Conservation (phyloP, 352 stramenopile species). For the Blastocystis sp. region DNA sequence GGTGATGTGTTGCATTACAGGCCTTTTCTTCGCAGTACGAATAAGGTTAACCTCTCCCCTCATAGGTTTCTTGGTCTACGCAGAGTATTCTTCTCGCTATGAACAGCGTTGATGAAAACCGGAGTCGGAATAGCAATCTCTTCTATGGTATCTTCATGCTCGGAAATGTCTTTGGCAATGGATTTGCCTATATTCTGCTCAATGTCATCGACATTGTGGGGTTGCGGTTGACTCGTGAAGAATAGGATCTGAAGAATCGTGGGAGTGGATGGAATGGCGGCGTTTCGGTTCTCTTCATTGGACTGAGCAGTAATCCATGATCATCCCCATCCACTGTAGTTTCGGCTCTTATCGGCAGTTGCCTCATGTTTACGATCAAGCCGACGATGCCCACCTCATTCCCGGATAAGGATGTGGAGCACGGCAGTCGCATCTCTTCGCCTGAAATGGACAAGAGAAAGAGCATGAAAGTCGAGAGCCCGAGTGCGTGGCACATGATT, state of each 20-base stretch:
- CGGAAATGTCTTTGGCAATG: slow-evolving; percentile 39
- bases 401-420: background rate
- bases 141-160: slow-evolving; percentile 59
- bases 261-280: slow-evolving; percentile 30
- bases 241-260: background rate
- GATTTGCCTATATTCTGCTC: slow-evolving; percentile 33
- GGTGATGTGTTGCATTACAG: slow-evolving; percentile 20
- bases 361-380: slow-evolving; percentile 15
- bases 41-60: background rate
- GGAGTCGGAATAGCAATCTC: slow-evolving; percentile 18
- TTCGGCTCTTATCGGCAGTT: slow-evolving; percentile 40
- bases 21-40: slow-evolving; percentile 9
- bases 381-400: slow-evolving; percentile 8
- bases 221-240: background rate
- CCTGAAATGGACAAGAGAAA: background rate
- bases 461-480: background rate
- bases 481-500: background rate
- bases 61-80: slow-evolving; percentile 25
- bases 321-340: slow-evolving; percentile 11
- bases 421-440: no score
- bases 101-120: slow-evolving; percentile 26
- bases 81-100: slow-evolving; percentile 33
- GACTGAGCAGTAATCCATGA: slow-evolving; percentile 7
- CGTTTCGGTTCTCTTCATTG: slow-evolving; percentile 18
- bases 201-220: slow-evolving; percentile 13